A percentile compares a stretch with the other conserved stretches of the same genome.
Conservation (phyloP, 2,329 filamentous ascomycete species). For the Fusarium incarnatum region DNA sequence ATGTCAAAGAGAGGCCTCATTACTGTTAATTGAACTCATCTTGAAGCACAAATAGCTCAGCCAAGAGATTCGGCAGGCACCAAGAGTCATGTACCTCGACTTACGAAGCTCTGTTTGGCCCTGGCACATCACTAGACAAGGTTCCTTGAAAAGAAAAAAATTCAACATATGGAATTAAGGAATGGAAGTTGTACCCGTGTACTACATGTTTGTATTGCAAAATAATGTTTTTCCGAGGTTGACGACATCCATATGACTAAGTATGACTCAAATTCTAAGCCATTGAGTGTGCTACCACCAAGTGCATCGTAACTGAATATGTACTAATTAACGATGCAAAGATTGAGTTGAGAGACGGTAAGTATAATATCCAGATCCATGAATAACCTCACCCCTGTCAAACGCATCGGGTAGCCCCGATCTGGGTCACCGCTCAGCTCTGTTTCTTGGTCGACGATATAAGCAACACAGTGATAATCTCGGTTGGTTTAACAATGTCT, state of each 20-base stretch:
- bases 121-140: constrained; percentile 29
- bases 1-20: not conserved
- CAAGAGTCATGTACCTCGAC: constrained; percentile 24
- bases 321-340: constrained; percentile 15
- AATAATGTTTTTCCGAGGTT: constrained; percentile 4
- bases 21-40: not conserved
- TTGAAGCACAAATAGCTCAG: not conserved
- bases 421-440: constrained; percentile 21
- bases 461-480: constrained; percentile 2
- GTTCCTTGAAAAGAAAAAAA: constrained; percentile 18
- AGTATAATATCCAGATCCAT: constrained; percentile 17
- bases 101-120: constrained; percentile 29
- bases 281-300: constrained; percentile 4
- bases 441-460: constrained; percentile 22
- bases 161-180: not conserved
- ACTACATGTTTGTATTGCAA: constrained; percentile 1
- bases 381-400: constrained; percentile 17
- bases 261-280: constrained; percentile 12
- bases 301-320: not conserved
- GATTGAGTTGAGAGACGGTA: constrained; percentile 3
- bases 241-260: not conserved
- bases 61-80: constrained; percentile 1
- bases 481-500: not conserved
- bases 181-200: not conserved
- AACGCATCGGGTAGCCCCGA: constrained; percentile 34